Evolutionary conservation across 2,329 filamentous ascomycete species (phyloP), one percentile per base, ranked within the genome.

Genomic region (Ambrosiella xylebori): DNA sequence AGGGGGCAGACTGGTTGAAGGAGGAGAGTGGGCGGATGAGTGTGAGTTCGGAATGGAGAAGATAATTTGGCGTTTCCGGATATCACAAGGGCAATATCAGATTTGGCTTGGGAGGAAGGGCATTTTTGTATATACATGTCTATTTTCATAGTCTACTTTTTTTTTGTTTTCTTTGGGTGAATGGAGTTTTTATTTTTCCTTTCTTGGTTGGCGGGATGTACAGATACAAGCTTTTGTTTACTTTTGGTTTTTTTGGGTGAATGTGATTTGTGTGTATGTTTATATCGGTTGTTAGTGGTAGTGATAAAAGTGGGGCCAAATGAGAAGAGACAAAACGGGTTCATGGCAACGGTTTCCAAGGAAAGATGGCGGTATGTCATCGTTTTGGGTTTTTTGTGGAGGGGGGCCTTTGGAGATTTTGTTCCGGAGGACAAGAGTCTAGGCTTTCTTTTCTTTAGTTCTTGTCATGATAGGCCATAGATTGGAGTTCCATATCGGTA

Each of bases 1-100:
- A 75, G 61, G 73, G 69, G 13, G 68, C 68, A n/a, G 66, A 68
- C 17, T 77, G 74, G 74, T 75, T 72, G 63, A 67, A 66, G 57
- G 68, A 70, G 56, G 73, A 77, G 64, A 74, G 71, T 41, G 69
- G 71, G 57, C 68, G 67, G 45, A 61, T 76, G 61, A 54, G 52
- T 41, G 11, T 54, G 37, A 45, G 27, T 2, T 38, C 12, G 44
- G 8, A 11, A 35, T 1, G 36, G 36, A 53, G 9, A 13, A 53
- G 13, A 1, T 13, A 39, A 39, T n/a, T n/a, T 35, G 27, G 27
- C 12, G 9, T 36, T 51, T 36, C 15, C 7, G 15, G 2, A 17
- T 54, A 19, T 9, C 15, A 15, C 9, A 39, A 38, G 36, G 35
- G 17, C n/a, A 12, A 41, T 54, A 17, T 41, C 41, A 19, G 15